Base-by-base conservation (phyloP, 305 asterid genomes). In the Withania somnifera region DNA sequence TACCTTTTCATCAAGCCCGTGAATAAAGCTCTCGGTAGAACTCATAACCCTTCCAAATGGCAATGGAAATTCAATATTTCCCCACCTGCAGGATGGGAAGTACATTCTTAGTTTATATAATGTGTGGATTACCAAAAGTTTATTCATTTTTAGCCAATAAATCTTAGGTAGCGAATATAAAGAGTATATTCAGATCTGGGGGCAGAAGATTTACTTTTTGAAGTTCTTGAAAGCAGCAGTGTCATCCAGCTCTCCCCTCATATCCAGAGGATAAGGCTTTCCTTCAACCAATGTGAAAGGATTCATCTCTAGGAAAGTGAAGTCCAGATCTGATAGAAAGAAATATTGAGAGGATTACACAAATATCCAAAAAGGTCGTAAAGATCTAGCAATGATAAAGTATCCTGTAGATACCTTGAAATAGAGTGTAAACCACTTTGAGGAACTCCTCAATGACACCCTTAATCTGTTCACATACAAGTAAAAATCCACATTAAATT, bases 221-320 rank as follows among this genome's bases (percentile, higher is more conserved):
- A 94, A 93, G 91, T 94, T 94, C 93, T 94, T 94, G 86, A 94
- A 94, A 82, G 97, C 88, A 84, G 97, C 98, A 60, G 98, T 94
- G 56, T 94, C 97, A 73, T 94, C 98, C 40, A 94, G 96, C 88
- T 94, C 98, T 87, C 98, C 98, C 85, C 98, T 89, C 98, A 94
- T 94, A 82, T 94, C 98, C 85, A 94, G 75, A 7, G 98, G 97
- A 84, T 90, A 94, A 40, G 98, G 98, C 91, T 92, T 91, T 82
- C 96, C 97, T 40, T 94, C 88, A 50, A 94, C 95, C 90, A 93
- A 86, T 53, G 97, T 84, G 88, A 93, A 94, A 36, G 98, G 98
- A 83, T 94, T 94, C 98, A 94, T 94, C 88, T 94, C 98, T 28
- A 94, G 94, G 90, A 94, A 94, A 75, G 95, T 90, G 89, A 94